Conservation (phyloP, 2,329 filamentous ascomycete genomes). For the Sporothrix phasma region DNA sequence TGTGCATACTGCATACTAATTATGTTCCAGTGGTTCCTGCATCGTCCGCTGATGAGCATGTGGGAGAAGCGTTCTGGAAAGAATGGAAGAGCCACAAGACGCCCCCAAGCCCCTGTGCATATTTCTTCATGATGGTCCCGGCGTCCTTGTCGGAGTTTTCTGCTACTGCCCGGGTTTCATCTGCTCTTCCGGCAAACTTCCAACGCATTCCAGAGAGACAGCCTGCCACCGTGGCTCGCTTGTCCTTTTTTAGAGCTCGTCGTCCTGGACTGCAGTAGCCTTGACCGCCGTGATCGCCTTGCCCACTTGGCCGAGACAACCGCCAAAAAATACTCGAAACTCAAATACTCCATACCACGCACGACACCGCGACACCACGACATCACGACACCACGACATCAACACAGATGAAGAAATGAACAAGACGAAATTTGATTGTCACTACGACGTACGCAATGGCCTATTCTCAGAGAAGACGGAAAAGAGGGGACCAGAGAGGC, state of each 20-base stretch:
- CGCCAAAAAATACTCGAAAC: no score
- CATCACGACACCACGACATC: not conserved
- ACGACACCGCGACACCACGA: not conserved
- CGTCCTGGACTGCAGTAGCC: not conserved
- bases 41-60: not conserved
- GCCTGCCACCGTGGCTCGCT: not conserved
- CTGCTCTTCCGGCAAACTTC: slow-evolving; percentile 1
- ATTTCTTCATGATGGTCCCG: not conserved
- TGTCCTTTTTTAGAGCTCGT: no score
- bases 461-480: not conserved
- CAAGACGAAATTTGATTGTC: not conserved
- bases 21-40: no score
- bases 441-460: no score
- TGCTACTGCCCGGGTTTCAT: slow-evolving; percentile 2
- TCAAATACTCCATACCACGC: no score
- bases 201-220: not conserved
- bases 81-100: not conserved
- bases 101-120: not conserved
- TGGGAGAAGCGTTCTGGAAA: not conserved
- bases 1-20: not conserved
- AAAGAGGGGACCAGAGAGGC: no score
- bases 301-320: no score
- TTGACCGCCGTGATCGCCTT: no score
- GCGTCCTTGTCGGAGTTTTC: no score
- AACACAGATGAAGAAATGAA: slow-evolving; percentile 3